Base-by-base conservation (phyloP, 176 grass and related monocot genomes). In the Poa pratensis region DNA sequence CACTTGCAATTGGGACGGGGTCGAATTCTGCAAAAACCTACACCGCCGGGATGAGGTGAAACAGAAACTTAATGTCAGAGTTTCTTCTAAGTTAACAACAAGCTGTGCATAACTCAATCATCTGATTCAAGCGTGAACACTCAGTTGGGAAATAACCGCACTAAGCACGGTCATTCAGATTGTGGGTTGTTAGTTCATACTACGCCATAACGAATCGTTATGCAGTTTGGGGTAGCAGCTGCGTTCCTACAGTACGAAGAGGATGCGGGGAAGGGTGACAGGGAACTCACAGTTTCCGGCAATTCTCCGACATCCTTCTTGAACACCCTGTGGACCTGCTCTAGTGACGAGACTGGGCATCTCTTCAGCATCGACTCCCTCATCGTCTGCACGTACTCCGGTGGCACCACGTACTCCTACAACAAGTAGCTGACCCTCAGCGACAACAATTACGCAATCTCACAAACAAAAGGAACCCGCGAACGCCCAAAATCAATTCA, bases 1-100 rank as follows among this genome's bases (percentile, higher is more conserved):
- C 95, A 78, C 95, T 98, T 84, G 95, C 91, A 43, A 98, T 23
- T n/a, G 95, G 95, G 12, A 93, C 89, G 52, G 89, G 93, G 82
- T 98, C 87, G 84, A 98, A 98, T 90, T 98, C 95, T 43, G 89
- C 91, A 89, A 98, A 98, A 75, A 94, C 4, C 92, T 97, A 84
- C 73, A 83, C 12, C 12, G 65, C 24, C 10, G 79, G 27, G 30
- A 52, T 40, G 55, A 62, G 3, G 48, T 53, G 22, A 2, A 22
- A 28, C 45, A 79, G 7, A 30, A 82, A 73, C 6, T 5, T 74
- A 4, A 80, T 30, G 79, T 68, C 35, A 88, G 50, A 80, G 26
- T 6, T 59, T 43, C 60, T 86, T 45, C 23, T 12, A 62, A 50
- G 35, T 19, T 57, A 70, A 7, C 40, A 77, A 43, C 22, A 70